Conservation (phyloP, 371 early-diverging fungal genomes). For the Dichotomocladium elegans region DNA sequence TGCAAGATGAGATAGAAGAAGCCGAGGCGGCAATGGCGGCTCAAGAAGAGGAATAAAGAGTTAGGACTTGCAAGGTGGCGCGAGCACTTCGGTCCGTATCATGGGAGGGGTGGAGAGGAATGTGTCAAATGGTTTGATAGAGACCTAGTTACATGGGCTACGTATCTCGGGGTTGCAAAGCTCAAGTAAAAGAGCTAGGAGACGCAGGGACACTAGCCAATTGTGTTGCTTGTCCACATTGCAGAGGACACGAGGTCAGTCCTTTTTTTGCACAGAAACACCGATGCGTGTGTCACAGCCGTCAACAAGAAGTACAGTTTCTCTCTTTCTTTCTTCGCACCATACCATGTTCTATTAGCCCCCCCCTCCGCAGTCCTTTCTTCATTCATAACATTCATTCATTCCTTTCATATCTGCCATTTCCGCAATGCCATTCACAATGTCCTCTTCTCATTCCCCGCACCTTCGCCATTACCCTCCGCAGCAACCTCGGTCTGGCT, state of each 20-base stretch:
- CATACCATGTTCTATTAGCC: neutral
- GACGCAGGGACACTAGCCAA: too few species aligned
- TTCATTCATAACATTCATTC: neutral
- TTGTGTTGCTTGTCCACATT: too few species aligned
- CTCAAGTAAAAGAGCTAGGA: neutral
- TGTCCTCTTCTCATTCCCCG: neutral
- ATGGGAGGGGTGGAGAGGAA: neutral
- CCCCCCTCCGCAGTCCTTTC: neutral
- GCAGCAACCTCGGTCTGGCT: neutral
- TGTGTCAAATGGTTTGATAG: neutral
- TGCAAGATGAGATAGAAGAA: constrained; percentile 79
- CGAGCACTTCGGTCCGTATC: neutral
- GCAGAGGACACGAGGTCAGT: too few species aligned
- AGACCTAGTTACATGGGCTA: neutral
- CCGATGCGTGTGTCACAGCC: constrained; percentile 2
- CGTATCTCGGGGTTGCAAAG: neutral
- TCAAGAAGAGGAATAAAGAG: neutral
- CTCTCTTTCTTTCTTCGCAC: neutral
- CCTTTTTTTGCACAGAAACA: too few species aligned
- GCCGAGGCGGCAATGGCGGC: constrained; percentile 67
- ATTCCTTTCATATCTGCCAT: neutral
- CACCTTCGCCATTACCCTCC: neutral
- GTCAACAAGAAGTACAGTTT: neutral
- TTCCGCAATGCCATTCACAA: neutral
- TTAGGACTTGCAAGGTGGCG: neutral